These are phyloP conservation scores for Aspergillus amoenus DNA, from an alignment of 2,329 filamentous ascomycete species.

Conservation along the genomic window DNA sequence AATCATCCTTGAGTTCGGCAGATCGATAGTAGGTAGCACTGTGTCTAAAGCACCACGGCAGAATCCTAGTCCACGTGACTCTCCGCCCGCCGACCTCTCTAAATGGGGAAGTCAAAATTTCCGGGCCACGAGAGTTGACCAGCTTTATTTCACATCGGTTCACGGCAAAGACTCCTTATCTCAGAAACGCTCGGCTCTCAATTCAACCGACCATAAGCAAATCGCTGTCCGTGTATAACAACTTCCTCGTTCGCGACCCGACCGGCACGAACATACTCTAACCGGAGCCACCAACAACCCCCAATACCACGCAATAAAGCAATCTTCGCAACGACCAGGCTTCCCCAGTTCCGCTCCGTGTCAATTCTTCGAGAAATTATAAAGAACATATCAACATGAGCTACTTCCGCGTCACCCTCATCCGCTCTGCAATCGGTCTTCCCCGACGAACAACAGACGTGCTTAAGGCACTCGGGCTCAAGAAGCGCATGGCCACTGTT, in stretches of 20 bases:
- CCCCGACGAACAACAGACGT: conserved; percentile 77
- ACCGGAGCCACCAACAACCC: not conserved
- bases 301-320: not conserved
- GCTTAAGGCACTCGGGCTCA: conserved; percentile 80
- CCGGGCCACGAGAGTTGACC: not conserved
- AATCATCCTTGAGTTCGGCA: not conserved
- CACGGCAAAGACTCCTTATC: not conserved
- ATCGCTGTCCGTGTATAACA: not conserved
- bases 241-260: not conserved
- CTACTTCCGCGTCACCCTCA: conserved; percentile 87
- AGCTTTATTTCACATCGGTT: not conserved
- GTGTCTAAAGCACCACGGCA: conserved; percentile 5
- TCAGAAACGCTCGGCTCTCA: not conserved
- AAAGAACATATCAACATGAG: conserved; percentile 53
- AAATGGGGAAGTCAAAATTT: conserved; percentile 20
- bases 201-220: not conserved
- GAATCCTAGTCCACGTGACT: conserved; percentile 31
- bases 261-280: not conserved
- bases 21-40: not conserved
- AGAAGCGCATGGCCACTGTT: conserved; percentile 79
- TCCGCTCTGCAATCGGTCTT: conserved; percentile 86
- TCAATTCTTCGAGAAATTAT: not conserved
- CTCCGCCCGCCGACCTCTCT: conserved; percentile 26
- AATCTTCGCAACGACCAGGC: not conserved
- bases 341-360: not conserved